A percentile compares a stretch with the other conserved stretches of the same genome.
These are phyloP conservation scores for Yamadazyma philogaea DNA, from an alignment of 805 yeast genomes.

Conservation along the genomic window DNA sequence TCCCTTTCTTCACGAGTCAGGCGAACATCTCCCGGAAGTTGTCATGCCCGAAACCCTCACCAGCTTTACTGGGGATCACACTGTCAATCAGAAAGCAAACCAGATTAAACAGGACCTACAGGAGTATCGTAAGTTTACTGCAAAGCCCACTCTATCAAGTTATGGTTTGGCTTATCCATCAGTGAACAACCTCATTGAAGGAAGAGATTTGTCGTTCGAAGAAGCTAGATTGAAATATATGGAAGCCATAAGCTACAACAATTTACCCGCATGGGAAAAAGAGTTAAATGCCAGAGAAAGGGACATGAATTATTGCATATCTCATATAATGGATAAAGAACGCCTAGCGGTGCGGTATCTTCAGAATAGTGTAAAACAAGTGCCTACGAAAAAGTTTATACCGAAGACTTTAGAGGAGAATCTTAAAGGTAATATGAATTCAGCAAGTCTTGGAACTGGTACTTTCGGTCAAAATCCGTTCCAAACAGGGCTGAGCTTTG, in stretches of 20 bases:
- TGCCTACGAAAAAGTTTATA: conserved; percentile 27
- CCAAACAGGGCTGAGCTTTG: conserved; percentile 1
- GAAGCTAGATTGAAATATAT: conserved; percentile 48
- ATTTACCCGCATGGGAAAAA: conserved; percentile 36
- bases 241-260: conserved; percentile 38
- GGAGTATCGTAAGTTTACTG: conserved; percentile 18
- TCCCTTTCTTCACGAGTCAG: conserved; percentile 20
- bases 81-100: conserved; percentile 16
- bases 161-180: conserved; percentile 52
- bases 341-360: conserved; percentile 54
- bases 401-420: conserved; percentile 26
- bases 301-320: conserved; percentile 46
- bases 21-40: background rate
- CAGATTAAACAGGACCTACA: conserved; percentile 23
- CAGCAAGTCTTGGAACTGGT: conserved; percentile 10
- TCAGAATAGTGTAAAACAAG: conserved; percentile 42
- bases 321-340: conserved; percentile 36
- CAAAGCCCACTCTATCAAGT: conserved; percentile 35
- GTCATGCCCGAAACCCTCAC: conserved; percentile 10
- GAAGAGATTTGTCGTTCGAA: conserved; percentile 53
- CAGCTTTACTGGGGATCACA: conserved; percentile 14
- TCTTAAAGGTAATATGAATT: conserved; percentile 20
- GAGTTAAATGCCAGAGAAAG: conserved; percentile 39
- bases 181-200: conserved; percentile 45
- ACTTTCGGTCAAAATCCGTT: background rate